Evolutionary conservation across 192 early-diverging fungal genomes (phyloP), one percentile per base, ranked within the genome.

Genomic region (Coemansia sp.): DNA sequence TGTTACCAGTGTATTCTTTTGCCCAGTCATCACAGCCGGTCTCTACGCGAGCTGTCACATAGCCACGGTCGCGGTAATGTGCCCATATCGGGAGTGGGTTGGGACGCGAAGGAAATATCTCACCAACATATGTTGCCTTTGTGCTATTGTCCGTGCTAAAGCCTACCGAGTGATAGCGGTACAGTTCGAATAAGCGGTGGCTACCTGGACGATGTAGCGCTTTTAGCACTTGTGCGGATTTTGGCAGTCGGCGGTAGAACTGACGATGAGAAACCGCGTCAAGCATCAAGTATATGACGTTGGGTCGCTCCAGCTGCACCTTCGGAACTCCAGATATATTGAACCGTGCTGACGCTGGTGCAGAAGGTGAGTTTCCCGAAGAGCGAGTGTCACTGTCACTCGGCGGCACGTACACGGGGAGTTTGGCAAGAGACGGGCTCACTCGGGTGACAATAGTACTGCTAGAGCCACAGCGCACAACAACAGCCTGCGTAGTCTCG

Each of bases 71-170:
- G 27, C 81, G 66, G 55, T 80, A 88, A 49, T 88, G 76, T 29
- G 85, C 87, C 87, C 87, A 88, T 52, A 88, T 79, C 0, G 87
- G 87, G 7, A 82, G 68, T 18, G 72, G 55, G 24, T 86, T 85
- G 44, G 29, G 70, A 13, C 31, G 43, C 18, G 66, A 64, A 1
- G 80, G 73, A 10, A 22, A 61, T 29, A 78, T 68, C n/a, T 83
- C 80, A 10, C 80, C 80, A 20, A 76, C 66, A 63, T 81, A 88
- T 43, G 86, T 69, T 16, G 73, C 87, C 16, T 74, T 75, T 10
- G 87, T 85, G 74, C 77, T 87, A 68, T 78, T 79, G n/a, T 86
- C 66, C 0, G 87, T 87, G 73, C 85, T 87, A 41, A 85, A 76
- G 2, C 87, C 87, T 0, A 87, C 72, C 0, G 87, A 73, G 39